These are phyloP conservation scores for Ganoderma leucocontextum DNA, from an alignment of 1,284 basidiomycete species.

Conservation along the genomic window DNA sequence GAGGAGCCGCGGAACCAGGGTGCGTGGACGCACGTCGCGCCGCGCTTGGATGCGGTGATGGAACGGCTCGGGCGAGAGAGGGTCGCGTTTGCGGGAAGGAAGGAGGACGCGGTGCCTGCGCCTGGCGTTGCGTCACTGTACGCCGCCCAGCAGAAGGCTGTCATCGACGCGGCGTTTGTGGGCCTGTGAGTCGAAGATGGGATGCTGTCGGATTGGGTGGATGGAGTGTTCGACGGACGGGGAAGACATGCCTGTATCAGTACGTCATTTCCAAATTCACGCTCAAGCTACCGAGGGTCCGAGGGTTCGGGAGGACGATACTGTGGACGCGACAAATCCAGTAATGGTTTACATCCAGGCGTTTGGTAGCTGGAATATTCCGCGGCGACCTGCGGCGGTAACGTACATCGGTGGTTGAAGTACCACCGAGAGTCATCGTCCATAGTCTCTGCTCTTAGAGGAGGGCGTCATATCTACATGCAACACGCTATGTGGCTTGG, in stretches of 20 bases:
- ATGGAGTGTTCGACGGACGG: neutral
- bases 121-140: conserved; percentile 82
- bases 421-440: neutral
- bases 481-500: neutral
- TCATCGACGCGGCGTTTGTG: conserved; percentile 67
- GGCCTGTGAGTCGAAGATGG: conserved; percentile 15
- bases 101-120: conserved; percentile 77
- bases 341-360: neutral
- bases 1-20: conserved; percentile 92
- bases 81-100: conserved; percentile 70
- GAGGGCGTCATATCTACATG: neutral
- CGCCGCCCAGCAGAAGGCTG: conserved; percentile 65
- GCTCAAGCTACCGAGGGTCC: conserved; percentile 10
- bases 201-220: neutral
- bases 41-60: conserved; percentile 64
- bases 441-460: too few species aligned
- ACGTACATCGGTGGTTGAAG: neutral
- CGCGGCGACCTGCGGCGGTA: neutral
- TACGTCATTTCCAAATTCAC: neutral
- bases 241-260: neutral
- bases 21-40: conserved; percentile 72
- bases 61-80: conserved; percentile 43
- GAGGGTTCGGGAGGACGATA: neutral
- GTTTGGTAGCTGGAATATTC: neutral
- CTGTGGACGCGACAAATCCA: neutral